Evolutionary conservation across 768 basidiomycete genomes (phyloP), one percentile per base, ranked within the genome.

Genomic region (Boletus rubroflammeus): DNA sequence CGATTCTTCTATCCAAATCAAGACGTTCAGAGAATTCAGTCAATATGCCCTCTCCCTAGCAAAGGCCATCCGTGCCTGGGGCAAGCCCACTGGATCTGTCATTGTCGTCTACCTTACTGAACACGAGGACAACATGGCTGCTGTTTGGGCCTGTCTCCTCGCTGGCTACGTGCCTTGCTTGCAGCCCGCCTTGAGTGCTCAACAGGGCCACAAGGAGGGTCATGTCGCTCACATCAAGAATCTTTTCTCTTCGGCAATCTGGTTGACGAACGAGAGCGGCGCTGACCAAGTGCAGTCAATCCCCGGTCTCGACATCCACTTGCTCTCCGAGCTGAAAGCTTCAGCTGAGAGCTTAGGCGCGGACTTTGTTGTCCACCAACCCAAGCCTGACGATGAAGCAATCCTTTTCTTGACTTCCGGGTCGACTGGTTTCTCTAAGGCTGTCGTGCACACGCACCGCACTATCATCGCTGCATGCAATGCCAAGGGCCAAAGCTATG

Each of bases 371-470:
- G 60, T 48, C 15, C 61, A 66, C 40, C 40, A 56, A 21, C 56
- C 64, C 2, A 54, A 58, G 31, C 50, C 66, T 19, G 68, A 70
- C 31, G 61, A 70, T n/a, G 70, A 70, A 19, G 68, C 69, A 6
- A 66, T 70, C 39, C 60, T 70, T 6, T 72, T 71, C 58, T 56
- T 77, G 57, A 77, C 76, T 2, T 76, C 76, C 5, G 76, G 76
- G 0, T 77, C 76, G 0, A 76, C 76, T 6, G 76, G 76, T 1
- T 75, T 77, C 53, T 74, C 76, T 19, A 77, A 77, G 59, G 76
- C 68, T 0, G 76, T 74, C 36, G 69, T 67, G 6, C 67, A 77
- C 53, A 68, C 70, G 0, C 76, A 77, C 53, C 68, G 69, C 2
- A 74, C 74, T 4, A 57, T 77, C 21, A 49, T 77, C 10, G 64